Percentiles rank a stretch among this genome's conserved stretches.
Conservation (phyloP, 805 yeast genomes). For the Metschnikowia cerradonensis region DNA sequence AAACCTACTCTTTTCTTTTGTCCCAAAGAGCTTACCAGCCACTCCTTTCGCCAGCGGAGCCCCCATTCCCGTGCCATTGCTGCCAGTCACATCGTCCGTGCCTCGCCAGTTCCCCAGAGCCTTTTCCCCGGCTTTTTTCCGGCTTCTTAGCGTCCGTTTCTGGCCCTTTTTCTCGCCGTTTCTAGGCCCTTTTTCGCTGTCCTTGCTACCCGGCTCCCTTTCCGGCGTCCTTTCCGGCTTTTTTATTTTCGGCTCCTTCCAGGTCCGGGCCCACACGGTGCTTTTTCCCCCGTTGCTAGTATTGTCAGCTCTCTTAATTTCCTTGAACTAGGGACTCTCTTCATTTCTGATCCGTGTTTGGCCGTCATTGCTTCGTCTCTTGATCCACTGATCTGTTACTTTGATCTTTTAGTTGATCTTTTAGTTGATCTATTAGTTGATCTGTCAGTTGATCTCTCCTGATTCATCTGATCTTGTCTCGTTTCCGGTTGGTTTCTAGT, state of each 20-base stretch:
- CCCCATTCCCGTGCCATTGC: background rate
- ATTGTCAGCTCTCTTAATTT: background rate
- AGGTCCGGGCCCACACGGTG: slow-evolving; percentile 1
- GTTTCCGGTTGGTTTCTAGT: no score
- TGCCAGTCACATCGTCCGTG: background rate
- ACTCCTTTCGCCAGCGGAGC: slow-evolving; percentile 4
- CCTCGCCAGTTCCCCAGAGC: background rate
- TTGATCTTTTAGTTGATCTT: no score
- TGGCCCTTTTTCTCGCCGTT: background rate
- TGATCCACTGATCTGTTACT: no score
- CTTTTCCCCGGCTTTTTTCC: background rate
- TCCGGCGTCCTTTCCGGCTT: background rate
- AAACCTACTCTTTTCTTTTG: slow-evolving; percentile 5
- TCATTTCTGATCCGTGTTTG: no score
- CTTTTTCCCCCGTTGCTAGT: background rate
- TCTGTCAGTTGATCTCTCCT: no score
- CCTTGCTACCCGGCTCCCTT: background rate
- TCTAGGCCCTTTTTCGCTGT: background rate
- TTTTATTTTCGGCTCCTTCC: background rate
- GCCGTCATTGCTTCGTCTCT: no score
- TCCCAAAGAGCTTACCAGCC: slow-evolving; percentile 3
- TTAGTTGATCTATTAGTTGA: no score
- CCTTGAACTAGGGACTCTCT: background rate
- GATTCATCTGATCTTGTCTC: no score
- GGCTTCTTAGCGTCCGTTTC: background rate